Base-by-base conservation (phyloP, 2,329 filamentous ascomycete species). In the Aspergillus ochraceoroseus region DNA sequence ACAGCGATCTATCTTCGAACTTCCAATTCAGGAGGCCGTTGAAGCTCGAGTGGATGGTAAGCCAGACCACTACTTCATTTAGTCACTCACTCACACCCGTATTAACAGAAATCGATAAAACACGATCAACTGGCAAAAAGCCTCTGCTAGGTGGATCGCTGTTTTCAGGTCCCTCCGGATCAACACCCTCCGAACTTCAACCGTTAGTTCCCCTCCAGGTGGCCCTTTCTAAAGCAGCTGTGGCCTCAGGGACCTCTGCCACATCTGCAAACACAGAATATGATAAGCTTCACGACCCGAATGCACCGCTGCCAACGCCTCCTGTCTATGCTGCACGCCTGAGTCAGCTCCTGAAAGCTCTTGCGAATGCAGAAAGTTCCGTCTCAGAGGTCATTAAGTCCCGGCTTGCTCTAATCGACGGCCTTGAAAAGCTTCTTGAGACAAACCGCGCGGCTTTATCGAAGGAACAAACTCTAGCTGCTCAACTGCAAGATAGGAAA, bases 241-340 rank as follows among this genome's bases (percentile, higher is more conserved):
- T 83, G 7, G 74, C 80, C 7, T 76, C 82, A 11, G 85, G 82
- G 58, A 77, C 79, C 2, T 76, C 82, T 1, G 64, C 86, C 32
- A 77, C 78, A 38, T 76, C 78, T 8, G 88, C 90, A 30, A 83
- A 85, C 50, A 73, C 81, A 49, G 90, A 96, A 52, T 95, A 87
- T 57, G 79, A 84, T 35, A 94, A 90, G 63, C 74, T 94, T 58
- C 85, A 82, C 39, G 85, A 88, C 53, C 77, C 87, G 0, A 72
- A 74, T 18, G 76, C 76, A 0, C 71, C 77, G 1, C 71, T 83
- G 1, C 87, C 90, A 0, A 84, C 87, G 0, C 83, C 89, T 0
- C 89, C 92, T 1, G 89, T 98, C 13, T 87, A 94, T 58, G 92
- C 92, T 2, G 90, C 90, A 9, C 83, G 87, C 18, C 77, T 98